Evolutionary conservation across 352 stramenopile species (phyloP), one percentile per base, ranked within the genome.

Genomic region (Phytophthora palmivora): DNA sequence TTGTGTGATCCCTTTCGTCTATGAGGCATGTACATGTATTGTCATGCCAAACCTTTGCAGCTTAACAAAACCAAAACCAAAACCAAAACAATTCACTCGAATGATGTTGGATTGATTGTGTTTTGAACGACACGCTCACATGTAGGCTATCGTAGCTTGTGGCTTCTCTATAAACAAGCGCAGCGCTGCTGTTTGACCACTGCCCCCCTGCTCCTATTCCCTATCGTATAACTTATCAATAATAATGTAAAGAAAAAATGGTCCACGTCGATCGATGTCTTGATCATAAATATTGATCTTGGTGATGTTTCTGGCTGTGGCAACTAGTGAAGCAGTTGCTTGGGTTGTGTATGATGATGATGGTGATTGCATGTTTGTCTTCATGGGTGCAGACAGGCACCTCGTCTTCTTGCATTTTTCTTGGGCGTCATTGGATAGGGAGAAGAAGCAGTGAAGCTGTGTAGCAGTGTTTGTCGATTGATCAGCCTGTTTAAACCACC

Each of bases 381-480:
- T 58, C 24, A 32, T 57, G 58, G 46, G 43, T 58, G 43, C 26
- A 30, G 16, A 14, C 1, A 7, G 57, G 33, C 58, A 58, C 63
- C 63, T 72, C 59, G 48, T 73, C 47, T 73, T 69, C 42, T 59
- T 48, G 47, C 48, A 60, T 74, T 74, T 74, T 74, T 74, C 49
- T 59, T 74, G 39, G 44, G 30, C 47, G 51, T 73, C 45, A 56
- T 60, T 48, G 32, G 52, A 22, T 58, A 57, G 36, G 52, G 51
- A 67, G 53, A 48, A 49, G 26, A 49, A 56, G 44, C 36, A 49
- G 5, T 41, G 15, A 34, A 50, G 48, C 37, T 46, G 43, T 32
- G 32, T 6, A 56, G 22, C 33, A 37, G 26, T 36, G 36, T 28
- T 54, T 33, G 43, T 53, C 22, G 26, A 12, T 53, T 39, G 48